phyloP scores from a whole-genome alignment of 495 filamentous ascomycete species.

The Aspergillus wentii region DNA sequence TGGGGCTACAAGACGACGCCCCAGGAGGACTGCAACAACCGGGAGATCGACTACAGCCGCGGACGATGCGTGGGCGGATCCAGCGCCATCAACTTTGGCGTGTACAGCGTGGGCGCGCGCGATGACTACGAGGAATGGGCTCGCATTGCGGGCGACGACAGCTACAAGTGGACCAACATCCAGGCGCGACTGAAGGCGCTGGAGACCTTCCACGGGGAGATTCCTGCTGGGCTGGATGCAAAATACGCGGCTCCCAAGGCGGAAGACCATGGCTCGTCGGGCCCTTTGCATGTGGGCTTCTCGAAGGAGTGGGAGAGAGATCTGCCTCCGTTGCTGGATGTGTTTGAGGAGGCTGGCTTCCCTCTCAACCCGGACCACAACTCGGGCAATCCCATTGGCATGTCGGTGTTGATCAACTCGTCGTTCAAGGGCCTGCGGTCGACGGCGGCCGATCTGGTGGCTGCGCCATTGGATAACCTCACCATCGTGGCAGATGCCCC shows the following conservation, averaged over 20 bases:
- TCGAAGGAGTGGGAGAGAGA: slow-evolving; percentile 40
- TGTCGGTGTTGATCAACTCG: slow-evolving; percentile 41
- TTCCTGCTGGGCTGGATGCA: slow-evolving; percentile 29
- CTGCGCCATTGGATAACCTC: slow-evolving; percentile 36
- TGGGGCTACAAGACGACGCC: slow-evolving; percentile 53
- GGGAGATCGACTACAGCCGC: slow-evolving; percentile 48
- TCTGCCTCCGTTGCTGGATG: slow-evolving; percentile 31
- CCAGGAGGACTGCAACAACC: slow-evolving; percentile 39
- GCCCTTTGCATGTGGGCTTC: slow-evolving; percentile 42
- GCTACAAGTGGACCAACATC: slow-evolving; percentile 41
- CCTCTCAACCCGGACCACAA: slow-evolving; percentile 48
- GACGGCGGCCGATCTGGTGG: slow-evolving; percentile 43
- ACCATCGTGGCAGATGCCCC: slow-evolving; percentile 39
- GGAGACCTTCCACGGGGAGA: slow-evolving; percentile 44
- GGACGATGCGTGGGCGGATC: slow-evolving; percentile 55
- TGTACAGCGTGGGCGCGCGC: slow-evolving; percentile 47
- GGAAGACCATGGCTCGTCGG: slow-evolving; percentile 41
- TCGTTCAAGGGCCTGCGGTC: slow-evolving; percentile 40
- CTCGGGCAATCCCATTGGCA: slow-evolving; percentile 51
- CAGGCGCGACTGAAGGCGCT: slow-evolving; percentile 38
- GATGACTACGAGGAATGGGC: slow-evolving; percentile 56
- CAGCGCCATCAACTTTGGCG: slow-evolving; percentile 55
- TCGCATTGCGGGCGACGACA: slow-evolving; percentile 23
- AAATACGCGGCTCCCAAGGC: slow-evolving; percentile 19
- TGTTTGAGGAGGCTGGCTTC: slow-evolving; percentile 37